A percentile compares a stretch with the other conserved stretches of the same genome.
These are phyloP conservation scores for Lomentospora prolificans DNA, from an alignment of 2,329 filamentous ascomycete species.

Conservation along the genomic window DNA sequence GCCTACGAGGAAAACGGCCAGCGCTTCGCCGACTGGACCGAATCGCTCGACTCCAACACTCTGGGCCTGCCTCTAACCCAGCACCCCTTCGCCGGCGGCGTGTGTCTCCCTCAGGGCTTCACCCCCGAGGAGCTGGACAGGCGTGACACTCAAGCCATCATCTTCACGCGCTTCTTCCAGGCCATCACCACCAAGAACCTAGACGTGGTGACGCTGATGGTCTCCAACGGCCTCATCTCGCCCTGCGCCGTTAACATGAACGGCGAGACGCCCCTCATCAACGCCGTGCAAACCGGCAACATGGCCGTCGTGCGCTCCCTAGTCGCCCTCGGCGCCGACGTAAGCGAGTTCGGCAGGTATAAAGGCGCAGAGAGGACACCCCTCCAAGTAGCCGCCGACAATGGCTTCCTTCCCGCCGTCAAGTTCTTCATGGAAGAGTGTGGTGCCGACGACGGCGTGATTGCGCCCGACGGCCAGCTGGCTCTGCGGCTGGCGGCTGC, in stretches of 20 bases:
- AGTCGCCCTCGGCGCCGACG: constrained; percentile 23
- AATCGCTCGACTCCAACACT: background rate
- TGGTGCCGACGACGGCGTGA: constrained; percentile 29
- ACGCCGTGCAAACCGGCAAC: constrained; percentile 21
- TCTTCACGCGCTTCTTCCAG: constrained; percentile 21
- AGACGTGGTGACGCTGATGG: constrained; percentile 20
- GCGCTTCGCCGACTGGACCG: background rate
- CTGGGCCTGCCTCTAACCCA: background rate
- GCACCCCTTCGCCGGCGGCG: background rate
- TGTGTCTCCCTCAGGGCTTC: background rate
- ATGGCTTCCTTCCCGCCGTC: constrained; percentile 29
- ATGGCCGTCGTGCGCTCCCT: constrained; percentile 24
- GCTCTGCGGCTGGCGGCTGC: constrained; percentile 34
- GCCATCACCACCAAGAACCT: constrained; percentile 18
- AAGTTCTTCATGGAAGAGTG: constrained; percentile 29
- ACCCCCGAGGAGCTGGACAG: background rate
- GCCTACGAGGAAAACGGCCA: background rate
- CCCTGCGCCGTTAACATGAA: constrained; percentile 22
- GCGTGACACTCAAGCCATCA: constrained; percentile 3
- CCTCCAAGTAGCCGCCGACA: constrained; percentile 31
- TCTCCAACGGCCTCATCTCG: constrained; percentile 25
- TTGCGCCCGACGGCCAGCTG: constrained; percentile 34
- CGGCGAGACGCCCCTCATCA: constrained; percentile 25
- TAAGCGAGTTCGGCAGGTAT: constrained; percentile 17
- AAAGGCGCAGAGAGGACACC: constrained; percentile 27